These are phyloP conservation scores for Simplicillium aogashimaense DNA, from an alignment of 2,329 filamentous ascomycete species.

Conservation along the genomic window DNA sequence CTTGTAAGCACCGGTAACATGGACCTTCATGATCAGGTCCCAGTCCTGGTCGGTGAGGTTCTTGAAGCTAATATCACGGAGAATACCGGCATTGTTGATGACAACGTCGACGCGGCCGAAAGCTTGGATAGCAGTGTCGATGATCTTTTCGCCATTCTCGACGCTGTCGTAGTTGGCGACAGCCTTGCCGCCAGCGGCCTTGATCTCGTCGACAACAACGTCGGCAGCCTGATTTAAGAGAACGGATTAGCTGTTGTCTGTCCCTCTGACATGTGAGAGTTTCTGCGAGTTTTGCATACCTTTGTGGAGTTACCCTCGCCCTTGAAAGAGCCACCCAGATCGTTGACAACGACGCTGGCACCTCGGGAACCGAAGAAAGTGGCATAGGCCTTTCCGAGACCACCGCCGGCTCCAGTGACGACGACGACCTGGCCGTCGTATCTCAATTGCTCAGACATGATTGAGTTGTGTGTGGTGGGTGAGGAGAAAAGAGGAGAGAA, in stretches of 20 bases:
- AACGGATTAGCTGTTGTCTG: neutral
- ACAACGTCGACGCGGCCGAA: conserved; percentile 88
- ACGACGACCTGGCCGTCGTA: conserved; percentile 80
- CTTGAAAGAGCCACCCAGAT: conserved; percentile 86
- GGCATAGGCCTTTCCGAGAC: conserved; percentile 73
- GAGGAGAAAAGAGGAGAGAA: neutral
- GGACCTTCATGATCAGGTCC: conserved; percentile 89
- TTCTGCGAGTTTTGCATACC: conserved; percentile 37
- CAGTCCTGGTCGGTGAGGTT: conserved; percentile 97
- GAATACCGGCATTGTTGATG: conserved; percentile 95
- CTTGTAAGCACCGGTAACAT: conserved; percentile 92
- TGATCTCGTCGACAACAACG: conserved; percentile 75
- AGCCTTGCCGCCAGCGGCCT: conserved; percentile 81
- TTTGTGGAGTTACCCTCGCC: conserved; percentile 82
- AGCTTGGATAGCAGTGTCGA: conserved; percentile 72
- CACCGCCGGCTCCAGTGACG: conserved; percentile 72
- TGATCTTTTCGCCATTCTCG: conserved; percentile 88
- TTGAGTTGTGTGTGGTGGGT: conserved; percentile 13
- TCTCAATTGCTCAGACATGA: conserved; percentile 60
- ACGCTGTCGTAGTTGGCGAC: conserved; percentile 97
- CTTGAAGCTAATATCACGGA: conserved; percentile 94
- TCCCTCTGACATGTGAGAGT: conserved; percentile 3
- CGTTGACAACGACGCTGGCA: conserved; percentile 93
- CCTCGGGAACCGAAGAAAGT: conserved; percentile 86
- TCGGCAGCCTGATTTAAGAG: conserved; percentile 56